Evolutionary conservation across 148 eudicot genomes (phyloP).

Genomic region (Polygonum aviculare): DNA sequence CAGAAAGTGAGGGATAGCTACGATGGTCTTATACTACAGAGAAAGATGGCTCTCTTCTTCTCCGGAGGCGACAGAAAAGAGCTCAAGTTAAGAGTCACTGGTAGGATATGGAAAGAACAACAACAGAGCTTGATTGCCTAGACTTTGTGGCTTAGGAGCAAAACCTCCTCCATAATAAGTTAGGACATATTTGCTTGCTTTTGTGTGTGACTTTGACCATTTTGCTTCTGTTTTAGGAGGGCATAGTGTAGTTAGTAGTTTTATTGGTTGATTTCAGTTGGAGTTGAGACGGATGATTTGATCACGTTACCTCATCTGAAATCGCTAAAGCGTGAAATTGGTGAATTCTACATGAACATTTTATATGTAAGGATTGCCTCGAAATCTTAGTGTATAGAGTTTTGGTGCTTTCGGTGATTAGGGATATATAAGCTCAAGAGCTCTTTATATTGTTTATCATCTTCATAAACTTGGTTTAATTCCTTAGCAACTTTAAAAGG

Average conservation of each 20-base stretch:
- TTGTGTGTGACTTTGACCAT: not conserved
- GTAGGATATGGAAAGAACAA: constrained; percentile 42
- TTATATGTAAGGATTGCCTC: too few species aligned
- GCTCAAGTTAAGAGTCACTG: constrained; percentile 39
- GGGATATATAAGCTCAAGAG: too few species aligned
- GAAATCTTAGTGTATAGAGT: too few species aligned
- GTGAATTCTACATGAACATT: too few species aligned
- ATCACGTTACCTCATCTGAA: too few species aligned
- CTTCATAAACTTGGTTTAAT: too few species aligned
- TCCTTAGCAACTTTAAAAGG: too few species aligned
- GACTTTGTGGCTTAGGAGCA: not conserved
- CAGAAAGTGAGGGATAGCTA: constrained; percentile 42
- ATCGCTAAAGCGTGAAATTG: too few species aligned
- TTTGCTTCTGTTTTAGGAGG: not conserved
- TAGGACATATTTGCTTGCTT: not conserved
- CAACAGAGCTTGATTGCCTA: constrained; percentile 12
- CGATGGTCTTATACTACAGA: constrained; percentile 51
- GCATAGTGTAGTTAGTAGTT: not conserved
- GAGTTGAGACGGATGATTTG: not conserved
- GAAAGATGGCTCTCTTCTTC: constrained; percentile 42
- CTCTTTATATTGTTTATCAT: too few species aligned
- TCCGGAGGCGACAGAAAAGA: constrained; percentile 40
- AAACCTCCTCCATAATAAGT: not conserved
- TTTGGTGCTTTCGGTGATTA: too few species aligned
- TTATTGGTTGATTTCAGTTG: not conserved